Conservation (phyloP, 2,329 filamentous ascomycete genomes). For the Pseudogymnoascus destructans region DNA sequence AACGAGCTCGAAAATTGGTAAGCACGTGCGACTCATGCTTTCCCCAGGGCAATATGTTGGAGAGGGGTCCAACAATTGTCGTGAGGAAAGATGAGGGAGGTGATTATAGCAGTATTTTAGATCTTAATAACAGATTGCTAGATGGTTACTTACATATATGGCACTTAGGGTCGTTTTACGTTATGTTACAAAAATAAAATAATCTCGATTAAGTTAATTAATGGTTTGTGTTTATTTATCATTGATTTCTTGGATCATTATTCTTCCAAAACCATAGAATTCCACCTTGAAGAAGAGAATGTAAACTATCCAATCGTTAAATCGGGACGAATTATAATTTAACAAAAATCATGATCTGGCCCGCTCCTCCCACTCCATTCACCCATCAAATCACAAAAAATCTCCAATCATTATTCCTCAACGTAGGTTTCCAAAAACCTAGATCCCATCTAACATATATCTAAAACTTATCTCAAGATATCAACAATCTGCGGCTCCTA, state of each 20-base stretch:
- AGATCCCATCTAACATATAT: background rate
- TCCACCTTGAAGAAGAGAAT: background rate
- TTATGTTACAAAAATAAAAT: background rate
- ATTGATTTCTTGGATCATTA: background rate
- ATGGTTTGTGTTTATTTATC: background rate
- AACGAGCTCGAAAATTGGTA: constrained; percentile 7
- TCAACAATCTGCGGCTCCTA: background rate
- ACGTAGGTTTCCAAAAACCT: background rate
- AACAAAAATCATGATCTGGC: constrained; percentile 4
- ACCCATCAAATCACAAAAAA: constrained; percentile 2
- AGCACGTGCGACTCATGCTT: constrained; percentile 3
- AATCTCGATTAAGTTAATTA: background rate
- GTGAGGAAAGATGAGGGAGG: background rate
- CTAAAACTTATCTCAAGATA: background rate
- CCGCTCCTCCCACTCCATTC: background rate
- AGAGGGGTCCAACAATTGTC: background rate
- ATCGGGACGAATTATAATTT: constrained; percentile 3
- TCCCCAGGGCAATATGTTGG: background rate
- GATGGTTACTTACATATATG: too few species aligned
- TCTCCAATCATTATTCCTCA: constrained; percentile 1
- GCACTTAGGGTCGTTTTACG: too few species aligned
- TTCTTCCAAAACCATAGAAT: background rate
- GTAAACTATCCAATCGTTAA: background rate
- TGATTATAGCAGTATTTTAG: background rate
- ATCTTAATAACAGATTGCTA: background rate